Base-by-base conservation (phyloP, 257 asterid species). In the Plantago elongata region DNA sequence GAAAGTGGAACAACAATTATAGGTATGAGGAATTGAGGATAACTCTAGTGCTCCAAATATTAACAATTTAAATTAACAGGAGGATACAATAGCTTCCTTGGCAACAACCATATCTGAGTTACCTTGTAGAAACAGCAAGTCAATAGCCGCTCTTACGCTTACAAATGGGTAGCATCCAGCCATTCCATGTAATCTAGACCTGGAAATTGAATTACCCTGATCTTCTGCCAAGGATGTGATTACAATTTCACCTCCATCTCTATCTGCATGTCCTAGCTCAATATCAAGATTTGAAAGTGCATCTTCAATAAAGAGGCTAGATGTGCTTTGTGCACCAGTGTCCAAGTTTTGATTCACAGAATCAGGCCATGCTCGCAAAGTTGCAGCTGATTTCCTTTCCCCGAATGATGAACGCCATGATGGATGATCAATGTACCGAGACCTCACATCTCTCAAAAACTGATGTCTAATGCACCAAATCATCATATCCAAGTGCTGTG, bases 51-150 rank as follows among this genome's bases (percentile, higher is more conserved):
- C 55, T 13, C 51, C 34, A 27, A 61, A 63, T 52, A 59, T 48
- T n/a, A 9, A 43, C 11, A 29, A 51, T 17, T 51, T 45, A 55
- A 61, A 8, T 22, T 22, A 22, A 22, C 27, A 22, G 27, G 27
- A 72, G 97, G 99, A 92, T 92, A 92, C 99, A 67, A 89, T 92
- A 64, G 96, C 96, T 74, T 83, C 95, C 69, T 92, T 92, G 60
- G 99, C 83, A 52, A 87, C 79, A 74, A 86, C 95, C 82, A 89
- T 61, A 72, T 86, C 95, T 65, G 96, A 84, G 77, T 79, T 87
- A 75, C 99, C 99, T 67, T 58, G 89, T 60, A 92, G 75, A 67
- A 92, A 92, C 67, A 92, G 97, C 74, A 80, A 74, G 81, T 89
- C 99, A 65, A 78, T 81, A 70, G 97, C 96, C 68, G 83, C 75